These are phyloP conservation scores for Pseudocercospora ulei DNA, from an alignment of 2,329 filamentous ascomycete species.

Conservation along the genomic window DNA sequence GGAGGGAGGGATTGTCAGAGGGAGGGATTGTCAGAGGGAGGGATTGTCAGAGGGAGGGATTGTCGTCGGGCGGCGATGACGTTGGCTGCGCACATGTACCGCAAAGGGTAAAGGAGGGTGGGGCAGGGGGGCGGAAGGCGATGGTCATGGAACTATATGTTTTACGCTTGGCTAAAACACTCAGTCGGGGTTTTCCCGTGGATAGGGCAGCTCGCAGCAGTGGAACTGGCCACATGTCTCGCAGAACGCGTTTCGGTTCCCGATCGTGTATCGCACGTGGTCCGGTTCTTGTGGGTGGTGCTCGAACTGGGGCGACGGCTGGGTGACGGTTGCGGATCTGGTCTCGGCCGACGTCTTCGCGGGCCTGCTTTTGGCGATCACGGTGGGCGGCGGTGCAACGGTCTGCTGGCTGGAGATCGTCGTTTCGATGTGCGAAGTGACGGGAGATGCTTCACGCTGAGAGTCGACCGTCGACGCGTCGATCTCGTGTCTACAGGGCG, in stretches of 20 bases:
- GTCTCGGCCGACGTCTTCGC: neutral
- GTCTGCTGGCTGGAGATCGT: too few relatives aligned
- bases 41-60: neutral
- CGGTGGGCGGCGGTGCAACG: neutral
- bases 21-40: too few relatives aligned
- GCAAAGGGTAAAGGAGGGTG: neutral
- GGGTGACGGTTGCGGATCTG: neutral
- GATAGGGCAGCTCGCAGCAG: constrained; percentile 9
- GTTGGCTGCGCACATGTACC: neutral
- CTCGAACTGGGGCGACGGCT: neutral
- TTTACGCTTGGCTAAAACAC: neutral
- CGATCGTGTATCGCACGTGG: neutral
- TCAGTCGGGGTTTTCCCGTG: neutral
- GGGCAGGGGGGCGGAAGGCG: neutral
- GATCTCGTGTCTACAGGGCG: too few relatives aligned
- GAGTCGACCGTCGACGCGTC: too few relatives aligned
- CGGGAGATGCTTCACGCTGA: too few relatives aligned
- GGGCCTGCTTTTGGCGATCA: neutral
- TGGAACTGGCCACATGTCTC: constrained; percentile 11
- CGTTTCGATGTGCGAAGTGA: too few relatives aligned
- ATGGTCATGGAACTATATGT: neutral
- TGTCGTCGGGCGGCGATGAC: neutral
- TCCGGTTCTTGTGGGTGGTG: neutral
- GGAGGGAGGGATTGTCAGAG: too few relatives aligned
- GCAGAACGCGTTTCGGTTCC: constrained; percentile 2